Evolutionary conservation across 2,329 filamentous ascomycete genomes (phyloP).

Genomic region (Colletotrichum magnum): DNA sequence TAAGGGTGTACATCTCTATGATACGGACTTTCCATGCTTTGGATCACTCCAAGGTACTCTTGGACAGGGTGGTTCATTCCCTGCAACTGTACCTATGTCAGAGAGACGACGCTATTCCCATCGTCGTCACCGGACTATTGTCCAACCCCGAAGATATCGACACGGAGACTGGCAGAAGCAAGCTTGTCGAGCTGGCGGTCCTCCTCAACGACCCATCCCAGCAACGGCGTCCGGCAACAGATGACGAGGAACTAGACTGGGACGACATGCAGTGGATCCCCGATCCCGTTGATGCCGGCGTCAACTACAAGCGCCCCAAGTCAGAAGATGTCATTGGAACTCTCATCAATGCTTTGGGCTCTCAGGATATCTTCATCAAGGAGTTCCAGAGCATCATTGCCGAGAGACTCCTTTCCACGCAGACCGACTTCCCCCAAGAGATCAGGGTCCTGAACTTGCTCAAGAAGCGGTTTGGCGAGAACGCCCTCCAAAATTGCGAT

Average conservation of each 20-base stretch:
- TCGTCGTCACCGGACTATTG: constrained; percentile 82
- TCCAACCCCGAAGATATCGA: constrained; percentile 69
- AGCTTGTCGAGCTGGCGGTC: constrained; percentile 76
- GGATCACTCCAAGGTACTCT: constrained; percentile 82
- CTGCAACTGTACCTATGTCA: constrained; percentile 83
- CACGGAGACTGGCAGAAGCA: constrained; percentile 59
- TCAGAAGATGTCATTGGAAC: constrained; percentile 93
- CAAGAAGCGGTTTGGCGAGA: constrained; percentile 89
- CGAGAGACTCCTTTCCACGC: constrained; percentile 79
- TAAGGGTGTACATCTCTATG: constrained; percentile 84
- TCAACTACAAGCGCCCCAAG: constrained; percentile 91
- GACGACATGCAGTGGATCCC: constrained; percentile 94
- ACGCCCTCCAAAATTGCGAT: constrained; percentile 90
- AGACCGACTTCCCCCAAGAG: constrained; percentile 81
- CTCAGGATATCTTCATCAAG: constrained; percentile 92
- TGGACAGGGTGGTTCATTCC: constrained; percentile 80
- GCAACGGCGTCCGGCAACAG: constrained; percentile 64
- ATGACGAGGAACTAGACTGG: constrained; percentile 85
- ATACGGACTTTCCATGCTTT: constrained; percentile 83
- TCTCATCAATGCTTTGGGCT: constrained; percentile 88
- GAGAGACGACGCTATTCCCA: constrained; percentile 82
- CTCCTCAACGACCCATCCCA: constrained; percentile 75
- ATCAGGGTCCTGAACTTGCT: constrained; percentile 87
- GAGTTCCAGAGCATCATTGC: constrained; percentile 93
- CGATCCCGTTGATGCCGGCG: constrained; percentile 91